A percentile compares a stretch with the other conserved stretches of the same genome.
These are phyloP conservation scores for Aspergillus japonicus DNA, from an alignment of 2,329 filamentous ascomycete species.

Conservation along the genomic window DNA sequence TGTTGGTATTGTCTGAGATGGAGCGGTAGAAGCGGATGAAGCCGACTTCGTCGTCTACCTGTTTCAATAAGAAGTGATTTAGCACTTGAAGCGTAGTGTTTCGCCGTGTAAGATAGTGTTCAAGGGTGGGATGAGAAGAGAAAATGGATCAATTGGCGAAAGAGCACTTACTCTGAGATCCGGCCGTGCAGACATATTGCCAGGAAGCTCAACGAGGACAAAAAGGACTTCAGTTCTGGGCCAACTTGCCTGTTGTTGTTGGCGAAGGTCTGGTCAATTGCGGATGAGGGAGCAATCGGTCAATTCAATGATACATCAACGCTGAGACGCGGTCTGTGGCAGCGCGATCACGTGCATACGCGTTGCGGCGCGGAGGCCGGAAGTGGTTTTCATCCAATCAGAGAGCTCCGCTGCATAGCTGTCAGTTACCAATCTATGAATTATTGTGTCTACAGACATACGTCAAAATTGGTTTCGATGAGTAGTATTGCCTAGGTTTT, in stretches of 20 bases:
- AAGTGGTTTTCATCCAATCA: slow-evolving; percentile 19
- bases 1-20: slow-evolving; percentile 56
- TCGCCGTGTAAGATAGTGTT: background rate
- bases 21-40: slow-evolving; percentile 96
- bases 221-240: slow-evolving; percentile 8
- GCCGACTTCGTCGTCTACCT: slow-evolving; percentile 94
- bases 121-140: background rate
- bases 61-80: background rate
- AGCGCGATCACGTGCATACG: slow-evolving; percentile 36
- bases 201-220: slow-evolving; percentile 14
- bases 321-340: slow-evolving; percentile 12
- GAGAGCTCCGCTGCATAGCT: background rate
- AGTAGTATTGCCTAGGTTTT: background rate
- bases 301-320: background rate
- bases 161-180: slow-evolving; percentile 62
- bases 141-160: background rate
- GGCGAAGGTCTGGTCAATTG: background rate
- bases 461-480: too few relatives aligned
- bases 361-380: slow-evolving; percentile 28
- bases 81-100: background rate
- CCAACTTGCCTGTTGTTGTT: slow-evolving; percentile 10
- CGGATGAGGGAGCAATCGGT: background rate
- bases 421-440: too few relatives aligned
- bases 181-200: slow-evolving; percentile 67
- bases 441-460: too few relatives aligned